Evolutionary conservation across 345 rosid species (phyloP).

Genomic region (Draba incana): DNA sequence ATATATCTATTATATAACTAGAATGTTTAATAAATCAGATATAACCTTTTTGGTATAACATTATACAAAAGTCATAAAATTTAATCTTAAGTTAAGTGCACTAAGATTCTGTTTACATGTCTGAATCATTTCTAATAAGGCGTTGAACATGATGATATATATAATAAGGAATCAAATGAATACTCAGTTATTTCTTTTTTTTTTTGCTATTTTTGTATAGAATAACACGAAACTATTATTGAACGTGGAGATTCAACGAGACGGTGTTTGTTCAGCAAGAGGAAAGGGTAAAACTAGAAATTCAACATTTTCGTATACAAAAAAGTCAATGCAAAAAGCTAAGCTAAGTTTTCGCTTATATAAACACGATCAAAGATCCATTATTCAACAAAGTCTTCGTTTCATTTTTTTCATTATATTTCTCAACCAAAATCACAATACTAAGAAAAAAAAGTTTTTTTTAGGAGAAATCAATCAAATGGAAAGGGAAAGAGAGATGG

Average conservation of each 20-base stretch:
- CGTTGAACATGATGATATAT: slow-evolving; percentile 17
- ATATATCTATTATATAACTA: too few relatives aligned
- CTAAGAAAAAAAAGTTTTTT: background rate
- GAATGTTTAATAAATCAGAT: too few relatives aligned
- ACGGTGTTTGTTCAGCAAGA: slow-evolving; percentile 35
- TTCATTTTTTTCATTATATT: slow-evolving; percentile 30
- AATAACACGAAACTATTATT: slow-evolving; percentile 37
- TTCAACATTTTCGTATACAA: slow-evolving; percentile 12
- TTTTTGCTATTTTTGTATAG: slow-evolving; percentile 1
- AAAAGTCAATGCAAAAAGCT: slow-evolving; percentile 40
- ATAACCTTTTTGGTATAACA: background rate
- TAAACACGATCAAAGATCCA: slow-evolving; percentile 35
- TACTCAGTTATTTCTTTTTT: background rate
- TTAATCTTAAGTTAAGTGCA: slow-evolving; percentile 6
- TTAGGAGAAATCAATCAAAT: slow-evolving; percentile 19
- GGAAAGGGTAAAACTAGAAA: slow-evolving; percentile 40
- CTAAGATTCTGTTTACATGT: slow-evolving; percentile 27
- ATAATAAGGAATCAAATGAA: slow-evolving; percentile 7
- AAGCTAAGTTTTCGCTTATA: slow-evolving; percentile 36
- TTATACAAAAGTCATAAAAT: background rate
- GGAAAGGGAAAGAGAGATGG: slow-evolving; percentile 48
- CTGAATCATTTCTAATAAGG: background rate
- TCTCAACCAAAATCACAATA: slow-evolving; percentile 14
- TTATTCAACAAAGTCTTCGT: slow-evolving; percentile 35
- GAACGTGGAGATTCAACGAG: slow-evolving; percentile 40